Evolutionary conservation across 2,329 filamentous ascomycete genomes (phyloP), one percentile per base, ranked within the genome.

Genomic region (Venturia oleaginea): DNA sequence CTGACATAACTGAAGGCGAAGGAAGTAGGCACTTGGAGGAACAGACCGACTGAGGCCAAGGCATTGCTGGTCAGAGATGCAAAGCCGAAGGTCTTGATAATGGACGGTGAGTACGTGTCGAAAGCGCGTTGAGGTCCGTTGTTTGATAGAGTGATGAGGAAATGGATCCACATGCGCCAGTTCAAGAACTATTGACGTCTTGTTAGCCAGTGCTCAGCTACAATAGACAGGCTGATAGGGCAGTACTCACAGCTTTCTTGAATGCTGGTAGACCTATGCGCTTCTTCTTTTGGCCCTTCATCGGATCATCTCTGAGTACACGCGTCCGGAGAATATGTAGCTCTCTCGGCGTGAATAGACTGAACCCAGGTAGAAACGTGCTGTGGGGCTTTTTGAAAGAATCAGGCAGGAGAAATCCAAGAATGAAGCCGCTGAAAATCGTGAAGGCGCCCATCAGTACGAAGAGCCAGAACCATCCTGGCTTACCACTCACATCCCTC

Each of bases 41-140:
- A 82, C 11, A 81, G 76, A 71, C 82, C 81, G 11, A 86, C 81
- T 0, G 82, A 80, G 0, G 82, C 79, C 67, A 85, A 72, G 0
- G 83, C 83, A 65, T 86, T 85, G 59, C 78, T 78, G 0, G 70
- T 73, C 3, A 85, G 76, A 0, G 72, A 69, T 4, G 70, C 72
- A 66, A 46, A 85, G 0, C 83, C 83, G 59, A 85, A 80, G 13
- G 76, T 77, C 61, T 74, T 78, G 65, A 85, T 80, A 59, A 86
- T 80, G 6, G 79, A 79, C 0, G 83, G 83, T 0, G 80, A 78
- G 66, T 85, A 84, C 4, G 82, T 81, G 63, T 81, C 76, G 51
- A 82, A 78, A 1, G 77, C 76, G 70, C 77, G 68, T 68, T 82
- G 75, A 22, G 80, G 78, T 15, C 80, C 72, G 68, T 82, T 77